Base-by-base conservation (phyloP, 1,139 yeast species). In the Sugiyamaella pinicola region DNA sequence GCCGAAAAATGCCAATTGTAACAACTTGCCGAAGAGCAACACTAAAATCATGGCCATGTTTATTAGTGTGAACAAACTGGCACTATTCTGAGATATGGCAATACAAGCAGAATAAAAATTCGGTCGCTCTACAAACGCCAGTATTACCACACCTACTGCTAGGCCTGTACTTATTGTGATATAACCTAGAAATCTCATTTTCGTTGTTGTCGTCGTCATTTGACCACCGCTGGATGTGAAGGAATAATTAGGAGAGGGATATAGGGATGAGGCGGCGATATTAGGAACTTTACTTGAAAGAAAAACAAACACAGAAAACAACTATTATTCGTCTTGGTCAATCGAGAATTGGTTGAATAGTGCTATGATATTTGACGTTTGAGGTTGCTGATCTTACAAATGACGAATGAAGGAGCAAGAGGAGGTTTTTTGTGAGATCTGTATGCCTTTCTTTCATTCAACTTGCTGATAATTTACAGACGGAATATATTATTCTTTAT, bases 1-100 rank as follows among this genome's bases (percentile, higher is more conserved):
- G 0, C 96, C 96, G 72, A 90, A 90, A 45, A 90, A 67, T 0
- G 84, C 4, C 49, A 68, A 54, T 58, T 81, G 84, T 1, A 81
- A 59, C 5, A 72, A 22, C 55, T 76, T 74, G 5, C 81, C 83
- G n/a, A 72, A 18, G 2, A 76, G 48, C 7, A 76, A 57, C 3
- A 76, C 59, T 45, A 75, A 62, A 39, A 73, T 67, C 43, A 81
- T 66, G 13, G 78, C 66, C 70, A 77, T 69, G 61, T 79, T 78
- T 28, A 70, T 66, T 18, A 79, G 57, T 57, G 77, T 69, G 17
- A 77, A 59, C 38, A 74, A 61, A 48, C 74, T 71, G 31, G 74
- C 65, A 33, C 68, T 66, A 15, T 78, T 78, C 55, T 75, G 75
- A 10, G 79, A 67, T 15, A 80, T 63, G 19, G 74, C 74, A 18